Conservation (phyloP, 345 rosid species). For the Rhodamnia argentea region DNA sequence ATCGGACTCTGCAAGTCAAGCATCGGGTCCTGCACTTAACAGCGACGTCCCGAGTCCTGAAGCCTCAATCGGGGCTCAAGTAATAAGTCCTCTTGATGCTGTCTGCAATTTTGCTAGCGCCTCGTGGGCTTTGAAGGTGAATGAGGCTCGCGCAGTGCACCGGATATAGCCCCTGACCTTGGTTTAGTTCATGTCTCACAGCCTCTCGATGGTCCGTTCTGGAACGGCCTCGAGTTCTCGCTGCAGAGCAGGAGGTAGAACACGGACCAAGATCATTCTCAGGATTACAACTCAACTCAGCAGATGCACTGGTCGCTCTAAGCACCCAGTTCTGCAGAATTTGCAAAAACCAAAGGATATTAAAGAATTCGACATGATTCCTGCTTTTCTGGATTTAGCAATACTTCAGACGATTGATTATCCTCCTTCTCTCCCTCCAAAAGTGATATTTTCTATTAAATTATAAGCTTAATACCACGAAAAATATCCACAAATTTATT, state of each 20-base stretch:
- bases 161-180: slow-evolving; percentile 31
- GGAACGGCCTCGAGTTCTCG: slow-evolving; percentile 40
- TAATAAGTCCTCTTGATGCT: neutral
- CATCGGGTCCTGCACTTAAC: slow-evolving; percentile 20
- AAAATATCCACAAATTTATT: no score
- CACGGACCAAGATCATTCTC: slow-evolving; percentile 42
- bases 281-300: slow-evolving; percentile 47
- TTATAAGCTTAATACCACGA: no score
- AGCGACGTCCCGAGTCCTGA: slow-evolving; percentile 3
- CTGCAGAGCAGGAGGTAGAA: slow-evolving; percentile 48
- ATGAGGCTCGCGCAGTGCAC: slow-evolving; percentile 12
- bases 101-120: neutral
- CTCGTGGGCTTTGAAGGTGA: slow-evolving; percentile 29
- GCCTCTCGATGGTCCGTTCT: slow-evolving; percentile 25
- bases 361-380: neutral
- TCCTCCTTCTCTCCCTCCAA: no score
- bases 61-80: neutral
- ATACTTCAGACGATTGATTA: no score
- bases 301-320: slow-evolving; percentile 69
- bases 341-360: neutral
- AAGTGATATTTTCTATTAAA: no score
- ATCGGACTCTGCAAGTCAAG: slow-evolving; percentile 35
- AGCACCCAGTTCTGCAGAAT: neutral
- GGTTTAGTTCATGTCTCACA: slow-evolving; percentile 40
- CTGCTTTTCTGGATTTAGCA: neutral